Base-by-base conservation (phyloP, 768 basidiomycete species). In the Suillus placidus region DNA sequence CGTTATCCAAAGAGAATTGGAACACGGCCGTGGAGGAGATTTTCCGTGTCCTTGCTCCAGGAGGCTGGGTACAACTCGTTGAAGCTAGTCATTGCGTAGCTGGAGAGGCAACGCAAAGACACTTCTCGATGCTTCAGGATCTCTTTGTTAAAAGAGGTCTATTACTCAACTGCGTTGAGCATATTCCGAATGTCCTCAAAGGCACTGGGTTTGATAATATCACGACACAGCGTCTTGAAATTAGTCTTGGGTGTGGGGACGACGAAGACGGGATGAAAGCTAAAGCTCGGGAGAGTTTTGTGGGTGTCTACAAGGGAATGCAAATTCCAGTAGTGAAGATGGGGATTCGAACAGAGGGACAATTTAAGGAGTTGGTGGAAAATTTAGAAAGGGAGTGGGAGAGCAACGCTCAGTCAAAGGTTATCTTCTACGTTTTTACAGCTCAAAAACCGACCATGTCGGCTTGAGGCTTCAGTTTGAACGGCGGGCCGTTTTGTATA, bases 31-130 rank as follows among this genome's bases (percentile, higher is more conserved):
- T 78, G 16, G 32, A 61, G 4, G 79, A 77, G 40, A 73, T 78
- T 9, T 71, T 69, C 55, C 70, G 78, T 6, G 76, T 78, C 1
- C 72, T 80, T 42, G 64, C 16, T 2, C 78, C 77, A 0, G 77
- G 78, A 2, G 79, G 78, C 4, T 77, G 72, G 35, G 70, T 69
- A 3, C 79, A 80, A 49, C 66, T 79, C n/a, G 64, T 74, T 37
- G 78, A 80, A 56, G 56, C 42, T n/a, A 69, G 69, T 2, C 66
- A 60, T 60, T 60, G 57, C 18, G 14, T 30, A 20, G 38, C 38
- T 40, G 57, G 57, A 40, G 57, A 60, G 10, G 57, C 18, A 20
- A 60, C 57, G 26, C 57, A 20, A 40, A 40, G 14, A 13, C 57
- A 60, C 26, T 60, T 30, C 5, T 38, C 57, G 26, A 60, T 60